Evolutionary conservation across 2,329 filamentous ascomycete species (phyloP), one percentile per base, ranked within the genome.

Genomic region (Trichophyton equinum): DNA sequence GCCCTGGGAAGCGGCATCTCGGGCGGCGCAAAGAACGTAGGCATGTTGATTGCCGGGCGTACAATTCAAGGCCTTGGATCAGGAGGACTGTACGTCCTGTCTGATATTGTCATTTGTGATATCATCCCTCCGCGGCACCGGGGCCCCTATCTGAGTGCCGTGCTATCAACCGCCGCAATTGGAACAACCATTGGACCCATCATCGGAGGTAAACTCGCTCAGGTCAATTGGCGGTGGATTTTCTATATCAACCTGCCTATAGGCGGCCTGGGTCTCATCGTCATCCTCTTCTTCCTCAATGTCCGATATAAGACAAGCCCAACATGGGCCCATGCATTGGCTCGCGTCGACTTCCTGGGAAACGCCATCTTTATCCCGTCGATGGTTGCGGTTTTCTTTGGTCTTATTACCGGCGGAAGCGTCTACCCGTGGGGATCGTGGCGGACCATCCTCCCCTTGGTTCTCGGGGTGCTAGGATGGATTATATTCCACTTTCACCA

Each of bases 1-100:
- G 72, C 70, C 0, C 63, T 83, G 0, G 81, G 81, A 0, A 82
- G 80, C 60, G 78, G 75, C 0, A 70, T 85, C 1, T 75, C 72
- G 57, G 82, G 80, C 0, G 76, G 75, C 0, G 77, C 82, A 0
- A 72, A 65, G 0, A 75, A 62, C 5, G 69, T 68, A 0, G 65
- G 64, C 0, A 77, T 77, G 73, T 67, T 82, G 3, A 77, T 82
- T 47, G 72, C 70, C 2, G 78, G 75, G 2, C 73, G 80, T 51
- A 73, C 75, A 0, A 65, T 82, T 8, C 79, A 82, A 62, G 80
- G 80, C 0, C 69, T 76, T 1, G 79, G 78, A 1, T 78, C 75
- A 11, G 79, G 77, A 1, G 79, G 78, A 1, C 66, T 82, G 57
- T 71, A 77, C 3, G 74, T 76, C 18, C 62, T 82, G 58, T 75